Evolutionary conservation across 2,329 filamentous ascomycete genomes (phyloP).

Genomic region (Scedosporium apiospermum): DNA sequence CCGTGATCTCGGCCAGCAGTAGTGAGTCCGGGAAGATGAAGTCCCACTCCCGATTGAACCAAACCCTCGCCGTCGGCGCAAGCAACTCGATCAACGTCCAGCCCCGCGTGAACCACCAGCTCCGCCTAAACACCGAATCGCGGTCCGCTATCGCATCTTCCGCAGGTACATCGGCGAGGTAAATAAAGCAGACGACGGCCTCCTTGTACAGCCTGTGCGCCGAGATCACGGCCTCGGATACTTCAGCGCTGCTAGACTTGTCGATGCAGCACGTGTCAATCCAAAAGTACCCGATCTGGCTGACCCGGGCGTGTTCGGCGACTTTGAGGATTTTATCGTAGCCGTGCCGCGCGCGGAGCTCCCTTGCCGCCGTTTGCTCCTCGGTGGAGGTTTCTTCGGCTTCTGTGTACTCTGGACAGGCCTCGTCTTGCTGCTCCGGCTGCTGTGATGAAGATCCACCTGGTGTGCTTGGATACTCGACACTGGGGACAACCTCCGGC

Average conservation of each 20-base stretch:
- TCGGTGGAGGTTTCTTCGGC: constrained; percentile 1
- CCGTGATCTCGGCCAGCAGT: constrained; percentile 4
- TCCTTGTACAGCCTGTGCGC: constrained; percentile 13
- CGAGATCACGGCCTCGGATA: constrained; percentile 14
- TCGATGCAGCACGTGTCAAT: constrained; percentile 18
- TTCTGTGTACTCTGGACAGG: constrained; percentile 1
- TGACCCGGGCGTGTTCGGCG: constrained; percentile 4
- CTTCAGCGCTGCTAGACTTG: constrained; percentile 12
- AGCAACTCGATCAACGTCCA: constrained; percentile 22
- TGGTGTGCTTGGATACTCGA: not conserved
- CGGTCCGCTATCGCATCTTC: not conserved
- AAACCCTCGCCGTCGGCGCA: constrained; percentile 12
- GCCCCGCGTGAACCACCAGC: constrained; percentile 17
- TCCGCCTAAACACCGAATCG: constrained; percentile 9
- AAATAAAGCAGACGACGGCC: constrained; percentile 13
- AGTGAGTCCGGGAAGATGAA: constrained; percentile 13
- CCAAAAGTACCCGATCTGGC: constrained; percentile 13
- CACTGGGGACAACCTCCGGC: not conserved
- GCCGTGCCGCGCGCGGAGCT: not conserved
- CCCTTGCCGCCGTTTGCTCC: constrained; percentile 3
- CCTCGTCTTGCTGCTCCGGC: not conserved
- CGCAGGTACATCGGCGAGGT: constrained; percentile 11
- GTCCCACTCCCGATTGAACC: constrained; percentile 13
- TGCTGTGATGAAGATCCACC: not conserved
- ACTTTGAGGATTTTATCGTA: constrained; percentile 5